These are phyloP conservation scores for Mycena latifolia DNA, from an alignment of 768 basidiomycete genomes.

Conservation along the genomic window DNA sequence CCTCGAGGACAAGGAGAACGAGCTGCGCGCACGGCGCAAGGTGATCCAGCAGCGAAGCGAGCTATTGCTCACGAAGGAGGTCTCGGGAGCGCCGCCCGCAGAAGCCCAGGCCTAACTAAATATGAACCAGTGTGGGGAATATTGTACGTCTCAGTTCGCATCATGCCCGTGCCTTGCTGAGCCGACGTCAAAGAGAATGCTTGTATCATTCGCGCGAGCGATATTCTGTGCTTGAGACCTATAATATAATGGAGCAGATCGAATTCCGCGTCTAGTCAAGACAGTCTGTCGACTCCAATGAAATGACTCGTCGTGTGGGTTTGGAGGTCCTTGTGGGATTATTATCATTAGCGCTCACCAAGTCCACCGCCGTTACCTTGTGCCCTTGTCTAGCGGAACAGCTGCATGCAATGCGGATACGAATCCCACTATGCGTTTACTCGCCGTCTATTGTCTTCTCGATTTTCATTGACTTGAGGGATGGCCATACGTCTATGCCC, in stretches of 20 bases:
- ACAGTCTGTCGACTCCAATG: not conserved
- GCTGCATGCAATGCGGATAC: not conserved
- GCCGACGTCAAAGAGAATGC: not conserved
- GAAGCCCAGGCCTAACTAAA: not conserved
- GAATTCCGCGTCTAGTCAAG: no score
- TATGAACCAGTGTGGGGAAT: constrained; percentile 34
- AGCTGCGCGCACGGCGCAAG: constrained; percentile 65
- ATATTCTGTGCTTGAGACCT: constrained; percentile 6
- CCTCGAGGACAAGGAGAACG: constrained; percentile 71
- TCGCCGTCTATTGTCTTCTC: no score
- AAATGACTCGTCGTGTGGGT: constrained; percentile 1
- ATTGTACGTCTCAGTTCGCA: constrained; percentile 7
- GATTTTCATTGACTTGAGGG: no score
- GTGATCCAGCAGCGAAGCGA: constrained; percentile 46
- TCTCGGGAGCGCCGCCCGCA: constrained; percentile 2
- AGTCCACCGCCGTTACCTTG: constrained; percentile 1
- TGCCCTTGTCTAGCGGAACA: constrained; percentile 13
- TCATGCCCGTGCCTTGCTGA: not conserved
- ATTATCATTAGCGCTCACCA: not conserved
- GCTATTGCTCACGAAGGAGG: constrained; percentile 44
- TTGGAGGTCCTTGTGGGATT: not conserved
- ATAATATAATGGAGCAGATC: constrained; percentile 1
- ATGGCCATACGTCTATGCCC: no score
- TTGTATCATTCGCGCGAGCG: constrained; percentile 21
- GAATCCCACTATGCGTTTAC: not conserved